Base-by-base conservation (phyloP, 2,329 filamentous ascomycete species). In the Penicillium psychrosexuale region DNA sequence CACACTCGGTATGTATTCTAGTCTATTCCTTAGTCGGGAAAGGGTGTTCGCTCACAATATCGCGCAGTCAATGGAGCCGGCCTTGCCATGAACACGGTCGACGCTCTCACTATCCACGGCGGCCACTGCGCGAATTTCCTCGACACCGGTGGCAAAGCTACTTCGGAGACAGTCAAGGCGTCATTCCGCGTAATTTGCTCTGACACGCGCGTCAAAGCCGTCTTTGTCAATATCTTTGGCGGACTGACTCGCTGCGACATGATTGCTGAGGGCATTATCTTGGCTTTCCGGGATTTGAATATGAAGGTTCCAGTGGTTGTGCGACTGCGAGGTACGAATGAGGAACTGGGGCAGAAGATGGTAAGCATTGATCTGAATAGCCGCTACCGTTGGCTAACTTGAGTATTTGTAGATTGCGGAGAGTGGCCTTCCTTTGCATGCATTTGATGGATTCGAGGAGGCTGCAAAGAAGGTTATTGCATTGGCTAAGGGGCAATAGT, bases 121-220 rank as follows among this genome's bases (percentile, higher is more conserved):
- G 89, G 89, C 2, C 74, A 78, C 33, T 87, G 87, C 24, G 84
- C 90, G 11, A 96, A 96, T 66, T 96, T 96, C 70, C 80, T 96
- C 51, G 91, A 96, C 70, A 95, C 90, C 0, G 91, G 92, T 28
- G 91, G 91, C 34, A 94, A 95, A 71, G 91, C 91, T 0, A 96
- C 91, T 0, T 83, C 84, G 30, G 84, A 88, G 60, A 96, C 91
- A 0, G 90, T 96, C 62, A 86, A 87, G 67, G 84, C 84, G 53
- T 86, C 85, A 1, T 94, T 96, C 69, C 81, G 85, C 53, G 81
- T 92, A 12, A 84, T 96, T 17, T 76, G 91, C 43, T 77, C 79
- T 5, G 91, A 96, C 64, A 73, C 80, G 2, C 79, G 89, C 30
- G 89, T 95, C 8, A 86, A 84, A 63, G 85, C 88, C 22, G 81